Conservation (phyloP, 768 basidiomycete species). For the Coprinopsis strossmayeri region DNA sequence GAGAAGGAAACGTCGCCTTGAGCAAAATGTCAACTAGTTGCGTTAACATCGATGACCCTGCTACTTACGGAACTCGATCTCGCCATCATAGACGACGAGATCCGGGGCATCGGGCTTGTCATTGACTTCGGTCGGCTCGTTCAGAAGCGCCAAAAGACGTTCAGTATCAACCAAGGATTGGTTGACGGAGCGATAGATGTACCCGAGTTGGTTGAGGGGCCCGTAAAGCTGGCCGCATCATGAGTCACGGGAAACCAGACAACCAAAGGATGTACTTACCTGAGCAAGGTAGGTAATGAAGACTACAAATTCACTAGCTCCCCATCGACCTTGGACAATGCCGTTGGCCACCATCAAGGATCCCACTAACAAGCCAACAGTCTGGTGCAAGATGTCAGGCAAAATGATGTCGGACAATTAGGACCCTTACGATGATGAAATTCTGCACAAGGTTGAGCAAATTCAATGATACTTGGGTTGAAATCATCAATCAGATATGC, state of each 20-base stretch:
- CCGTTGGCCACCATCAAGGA: slow-evolving; percentile 71
- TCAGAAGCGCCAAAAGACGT: slow-evolving; percentile 72
- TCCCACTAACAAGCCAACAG: slow-evolving; percentile 75
- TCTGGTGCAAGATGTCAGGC: slow-evolving; percentile 28
- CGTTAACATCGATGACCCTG: neutral
- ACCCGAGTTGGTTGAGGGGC: slow-evolving; percentile 73
- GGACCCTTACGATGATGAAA: slow-evolving; percentile 60
- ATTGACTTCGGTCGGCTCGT: slow-evolving; percentile 78
- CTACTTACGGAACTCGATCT: slow-evolving; percentile 79
- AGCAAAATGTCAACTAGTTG: slow-evolving; percentile 4
- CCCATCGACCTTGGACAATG: slow-evolving; percentile 46
- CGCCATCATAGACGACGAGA: slow-evolving; percentile 63
- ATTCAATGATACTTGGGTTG: slow-evolving; percentile 53
- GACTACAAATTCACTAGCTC: slow-evolving; percentile 62
- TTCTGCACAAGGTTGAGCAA: slow-evolving; percentile 75
- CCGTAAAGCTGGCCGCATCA: slow-evolving; percentile 48
- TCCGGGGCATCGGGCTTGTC: slow-evolving; percentile 74
- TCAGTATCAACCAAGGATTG: slow-evolving; percentile 79
- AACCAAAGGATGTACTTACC: slow-evolving; percentile 26
- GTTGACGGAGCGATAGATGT: slow-evolving; percentile 72
- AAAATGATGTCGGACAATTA: neutral
- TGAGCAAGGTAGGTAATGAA: slow-evolving; percentile 82
- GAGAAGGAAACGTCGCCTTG: slow-evolving; percentile 82
- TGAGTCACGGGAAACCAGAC: neutral
- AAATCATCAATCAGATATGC: slow-evolving; percentile 3